Percentiles rank a stretch among this genome's conserved stretches.
These are phyloP conservation scores for Hyaloscypha hepaticicola DNA, from an alignment of 495 filamentous ascomycete species.

Conservation along the genomic window DNA sequence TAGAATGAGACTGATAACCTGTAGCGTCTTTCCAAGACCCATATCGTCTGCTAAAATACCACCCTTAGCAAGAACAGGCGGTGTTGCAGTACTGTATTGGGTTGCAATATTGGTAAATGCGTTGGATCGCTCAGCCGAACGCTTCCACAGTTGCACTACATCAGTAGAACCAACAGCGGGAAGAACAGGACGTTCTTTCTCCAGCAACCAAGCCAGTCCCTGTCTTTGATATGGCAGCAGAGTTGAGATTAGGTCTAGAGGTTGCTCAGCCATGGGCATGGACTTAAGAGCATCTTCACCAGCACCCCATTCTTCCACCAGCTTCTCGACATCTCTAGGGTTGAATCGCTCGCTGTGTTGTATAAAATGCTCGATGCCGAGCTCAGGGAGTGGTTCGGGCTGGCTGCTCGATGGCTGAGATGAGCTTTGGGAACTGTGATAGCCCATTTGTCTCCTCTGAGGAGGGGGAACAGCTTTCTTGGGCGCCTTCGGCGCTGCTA, in stretches of 20 bases:
- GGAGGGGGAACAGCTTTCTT: constrained; percentile 7
- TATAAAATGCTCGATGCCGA: constrained; percentile 61
- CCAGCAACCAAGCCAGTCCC: constrained; percentile 80
- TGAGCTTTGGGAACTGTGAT: constrained; percentile 29
- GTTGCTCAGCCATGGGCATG: constrained; percentile 73
- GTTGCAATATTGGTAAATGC: constrained; percentile 76
- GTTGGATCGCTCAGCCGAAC: constrained; percentile 39
- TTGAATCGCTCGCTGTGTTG: constrained; percentile 67
- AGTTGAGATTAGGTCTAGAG: constrained; percentile 57
- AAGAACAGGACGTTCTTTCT: constrained; percentile 68
- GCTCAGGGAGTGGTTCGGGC: constrained; percentile 37
- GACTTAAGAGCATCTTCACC: constrained; percentile 67
- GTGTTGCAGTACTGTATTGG: constrained; percentile 56
- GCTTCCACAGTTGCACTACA: constrained; percentile 81
- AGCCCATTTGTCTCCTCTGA: constrained; percentile 31
- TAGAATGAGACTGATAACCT: constrained; percentile 79
- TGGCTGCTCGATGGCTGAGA: constrained; percentile 41
- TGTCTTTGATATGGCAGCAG: constrained; percentile 81
- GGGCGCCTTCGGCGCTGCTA: constrained; percentile 38
- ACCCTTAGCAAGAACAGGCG: constrained; percentile 68
- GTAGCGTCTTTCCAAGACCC: constrained; percentile 91
- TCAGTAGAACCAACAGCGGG: constrained; percentile 61
- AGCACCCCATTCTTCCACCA: constrained; percentile 67
- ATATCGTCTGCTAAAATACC: constrained; percentile 93
- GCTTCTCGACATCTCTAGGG: constrained; percentile 62